These are phyloP conservation scores for Coemansia sp. DNA, from an alignment of 192 early-diverging fungal species.

Conservation along the genomic window DNA sequence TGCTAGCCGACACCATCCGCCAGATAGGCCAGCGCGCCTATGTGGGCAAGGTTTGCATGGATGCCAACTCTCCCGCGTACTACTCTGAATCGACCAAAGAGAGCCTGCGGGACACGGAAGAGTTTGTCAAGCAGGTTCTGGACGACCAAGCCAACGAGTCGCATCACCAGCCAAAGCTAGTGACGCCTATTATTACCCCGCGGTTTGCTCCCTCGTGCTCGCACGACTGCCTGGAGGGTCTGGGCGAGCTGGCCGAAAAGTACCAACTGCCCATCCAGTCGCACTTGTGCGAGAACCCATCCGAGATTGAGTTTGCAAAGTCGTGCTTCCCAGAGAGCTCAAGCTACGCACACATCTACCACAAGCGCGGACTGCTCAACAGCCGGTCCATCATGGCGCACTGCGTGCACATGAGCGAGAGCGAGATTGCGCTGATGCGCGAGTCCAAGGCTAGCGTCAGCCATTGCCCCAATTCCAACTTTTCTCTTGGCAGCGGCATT, in stretches of 20 bases:
- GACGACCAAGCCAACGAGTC: slow-evolving; percentile 9
- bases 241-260: slow-evolving; percentile 69
- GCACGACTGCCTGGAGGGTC: slow-evolving; percentile 59
- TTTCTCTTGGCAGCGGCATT: slow-evolving; percentile 75
- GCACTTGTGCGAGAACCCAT: slow-evolving; percentile 83
- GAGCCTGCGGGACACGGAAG: slow-evolving; percentile 64
- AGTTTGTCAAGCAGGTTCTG: slow-evolving; percentile 62
- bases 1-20: slow-evolving; percentile 70
- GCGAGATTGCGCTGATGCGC: slow-evolving; percentile 67
- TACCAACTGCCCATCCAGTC: slow-evolving; percentile 84
- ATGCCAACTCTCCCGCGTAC: slow-evolving; percentile 75
- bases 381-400: slow-evolving; percentile 86
- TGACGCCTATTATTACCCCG: slow-evolving; percentile 86
- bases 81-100: slow-evolving; percentile 71
- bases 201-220: slow-evolving; percentile 90
- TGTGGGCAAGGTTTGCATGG: slow-evolving; percentile 98
- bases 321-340: slow-evolving; percentile 67
- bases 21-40: slow-evolving; percentile 85
- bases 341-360: slow-evolving; percentile 80
- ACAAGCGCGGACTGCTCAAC: slow-evolving; percentile 67
- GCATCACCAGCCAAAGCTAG: slow-evolving; percentile 28
- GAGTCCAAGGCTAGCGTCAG: slow-evolving; percentile 70
- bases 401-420: slow-evolving; percentile 78
- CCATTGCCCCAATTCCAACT: slow-evolving; percentile 93
- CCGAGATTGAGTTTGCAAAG: slow-evolving; percentile 73